Percentiles rank a stretch among this genome's conserved stretches.
Evolutionary conservation across 1,284 basidiomycete genomes (phyloP).

Genomic region (Stygiomarasmius scandens): DNA sequence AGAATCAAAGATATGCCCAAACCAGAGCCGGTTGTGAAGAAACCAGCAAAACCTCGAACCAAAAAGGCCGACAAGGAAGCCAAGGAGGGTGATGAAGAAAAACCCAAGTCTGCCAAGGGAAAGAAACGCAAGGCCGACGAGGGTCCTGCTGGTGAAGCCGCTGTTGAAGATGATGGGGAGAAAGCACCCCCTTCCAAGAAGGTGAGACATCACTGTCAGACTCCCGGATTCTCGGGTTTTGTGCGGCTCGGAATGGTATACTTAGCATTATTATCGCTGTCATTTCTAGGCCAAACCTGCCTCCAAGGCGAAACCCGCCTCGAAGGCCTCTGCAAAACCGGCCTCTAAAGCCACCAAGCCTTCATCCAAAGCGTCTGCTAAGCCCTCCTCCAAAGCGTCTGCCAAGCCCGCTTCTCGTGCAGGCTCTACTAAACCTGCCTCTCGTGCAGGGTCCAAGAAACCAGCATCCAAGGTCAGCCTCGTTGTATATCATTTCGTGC

Average conservation of each 20-base stretch:
- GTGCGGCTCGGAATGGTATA: background rate
- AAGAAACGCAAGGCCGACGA: slow-evolving; percentile 60
- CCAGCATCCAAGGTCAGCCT: slow-evolving; percentile 36
- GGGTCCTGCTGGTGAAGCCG: slow-evolving; percentile 31
- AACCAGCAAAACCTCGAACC: slow-evolving; percentile 60
- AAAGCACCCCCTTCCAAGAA: slow-evolving; percentile 54
- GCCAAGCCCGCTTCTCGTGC: slow-evolving; percentile 46
- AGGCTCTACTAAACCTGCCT: slow-evolving; percentile 42
- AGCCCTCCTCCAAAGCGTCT: slow-evolving; percentile 21
- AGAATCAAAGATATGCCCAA: slow-evolving; percentile 75
- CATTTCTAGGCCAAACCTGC: slow-evolving; percentile 10
- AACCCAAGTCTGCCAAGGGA: slow-evolving; percentile 59
- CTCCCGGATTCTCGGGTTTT: background rate
- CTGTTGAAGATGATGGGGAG: slow-evolving; percentile 28
- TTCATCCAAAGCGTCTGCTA: slow-evolving; percentile 29
- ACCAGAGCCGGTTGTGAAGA: slow-evolving; percentile 52
- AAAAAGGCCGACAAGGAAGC: slow-evolving; percentile 48
- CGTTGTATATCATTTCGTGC: background rate
- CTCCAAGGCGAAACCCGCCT: slow-evolving; percentile 23
- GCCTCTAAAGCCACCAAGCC: slow-evolving; percentile 28
- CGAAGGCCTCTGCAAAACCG: slow-evolving; percentile 26
- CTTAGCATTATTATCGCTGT: slow-evolving; percentile 8
- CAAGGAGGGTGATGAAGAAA: slow-evolving; percentile 39
- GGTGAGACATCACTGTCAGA: slow-evolving; percentile 34
- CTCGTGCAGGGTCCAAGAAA: slow-evolving; percentile 42